Base-by-base conservation (phyloP, 2,329 filamentous ascomycete genomes). In the Paraphoma chrysanthemicola region DNA sequence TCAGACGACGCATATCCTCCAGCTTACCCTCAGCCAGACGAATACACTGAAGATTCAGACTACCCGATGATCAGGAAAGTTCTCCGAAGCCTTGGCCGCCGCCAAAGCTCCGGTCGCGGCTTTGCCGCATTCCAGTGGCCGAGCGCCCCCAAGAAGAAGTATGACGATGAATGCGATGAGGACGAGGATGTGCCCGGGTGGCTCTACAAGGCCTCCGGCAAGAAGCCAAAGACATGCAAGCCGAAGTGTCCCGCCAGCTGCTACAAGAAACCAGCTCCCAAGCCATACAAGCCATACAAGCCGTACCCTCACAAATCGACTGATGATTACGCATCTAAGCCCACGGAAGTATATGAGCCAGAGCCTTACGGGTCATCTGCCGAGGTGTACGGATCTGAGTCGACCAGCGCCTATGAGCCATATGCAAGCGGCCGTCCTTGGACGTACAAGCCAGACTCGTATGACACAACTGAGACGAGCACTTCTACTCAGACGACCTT, bases 111-210 rank as follows among this genome's bases (percentile, higher is more conserved):
- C 9, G 33, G 14, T 36, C 47, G 56, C 9, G 56, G 58, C 2
- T 57, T 63, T 42, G 57, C 54, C 4, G 30, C 52, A 9, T 63
- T 63, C 50, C 41, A 54, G 23, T 63, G 57, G 54, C 60, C 60
- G 10, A 39, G 42, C 12, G 42, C 17, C 16, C 9, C 28, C 7
- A 36, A 44, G n/a, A 9, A 14, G 2, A 30, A 42, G 36, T 14
- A 10, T 36, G 28, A 47, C 18, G 45, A 51, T 6, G 55, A 53
- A 14, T 53, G 49, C 23, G 42, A 46, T 17, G 54, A 53, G 6
- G 56, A 57, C 42, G 12, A 54, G 6, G 14, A 36, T 14, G 10
- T 36, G 9, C 60, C 60, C n/a, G 52, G 52, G 7, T 60, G 57
- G 60, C 30, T 60, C 11, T 56, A 56, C 43, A 48, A 56, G 6